Evolutionary conservation across 2,329 filamentous ascomycete genomes (phyloP), one percentile per base, ranked within the genome.

Genomic region (Botrytis paeoniae): DNA sequence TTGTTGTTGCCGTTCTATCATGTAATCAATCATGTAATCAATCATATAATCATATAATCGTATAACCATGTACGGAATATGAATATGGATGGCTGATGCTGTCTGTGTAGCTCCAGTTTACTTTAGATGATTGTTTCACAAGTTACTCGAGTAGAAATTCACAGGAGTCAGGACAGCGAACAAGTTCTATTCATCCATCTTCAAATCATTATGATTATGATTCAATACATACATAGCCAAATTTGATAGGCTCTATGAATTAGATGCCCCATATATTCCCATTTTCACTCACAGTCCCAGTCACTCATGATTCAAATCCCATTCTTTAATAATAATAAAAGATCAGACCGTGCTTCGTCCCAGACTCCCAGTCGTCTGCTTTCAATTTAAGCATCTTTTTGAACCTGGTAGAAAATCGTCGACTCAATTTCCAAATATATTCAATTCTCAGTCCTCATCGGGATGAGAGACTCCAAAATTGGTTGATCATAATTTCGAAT

Each of bases 401-500:
- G 39, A 66, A 54, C 45, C 64, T 54, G 45, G 32, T n/a, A 37
- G 48, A 35, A 22, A 41, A 68, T 41, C 25, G 25, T 57, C 64
- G 25, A 39, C n/a, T 62, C 57, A 61, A 60, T 70, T 70, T 62
- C 59, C 43, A 63, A 25, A 22, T 4, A 51, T 25, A 29, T 41
- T 12, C 16, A 51, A 43, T 41, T 48, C 22, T 63, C 51, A 51
- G 32, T 60, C 66, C 37, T 60, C 66, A 69, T 59, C 29, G 37
- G 37, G 51, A 69, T 3, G n/a, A 35, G 18, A 29, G 9, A 18
- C 48, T 29, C n/a, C 66, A 35, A 63, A 43, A 41, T 64, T 54
- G 59, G 69, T 43, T 64, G 69, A 71, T 71, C 59, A 54, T 71
- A 57, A 64, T 64, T 71, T 71, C 16, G 3, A 43, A 32, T 45